Evolutionary conservation across 148 eudicot genomes (phyloP), one percentile per base, ranked within the genome.

Genomic region (Rhododendron henanense): DNA sequence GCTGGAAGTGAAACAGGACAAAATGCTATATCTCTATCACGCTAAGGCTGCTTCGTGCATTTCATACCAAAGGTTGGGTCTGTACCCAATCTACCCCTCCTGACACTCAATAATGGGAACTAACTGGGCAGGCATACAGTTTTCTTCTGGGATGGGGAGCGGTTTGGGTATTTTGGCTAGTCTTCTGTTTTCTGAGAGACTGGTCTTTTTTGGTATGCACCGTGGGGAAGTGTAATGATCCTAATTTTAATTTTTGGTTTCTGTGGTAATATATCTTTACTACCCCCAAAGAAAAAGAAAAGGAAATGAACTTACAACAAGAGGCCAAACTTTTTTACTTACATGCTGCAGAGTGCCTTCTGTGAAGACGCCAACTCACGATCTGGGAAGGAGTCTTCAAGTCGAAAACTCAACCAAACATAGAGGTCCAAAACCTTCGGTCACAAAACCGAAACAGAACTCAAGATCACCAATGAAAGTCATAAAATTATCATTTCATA

Each of bases 271-370:
- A 7, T 63, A 21, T 23, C 69, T 21, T 61, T 23, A 23, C 69
- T 21, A 8, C 9, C 3, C 75, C 75, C 6, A 6, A 39, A 80
- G 10, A 79, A 47, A 48, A 2, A 79, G 48, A 28, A 1, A 4
- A 21, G 47, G 21, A 5, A 21, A 10, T 41, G 19, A 78, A 65
- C 19, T 19, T 67, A 83, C 21, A 18, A 76, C 25, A 21, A 23
- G 80, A 81, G 28, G 79, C 9, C 21, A 65, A 33, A 59, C 41
- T 47, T 41, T 61, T 59, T 48, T 53, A 87, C 88, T 88, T 86
- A 97, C 99, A 93, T 89, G 98, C 98, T 94, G 90, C 99, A 97
- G 83, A 97, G 88, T 81, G 95, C 89, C 91, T 95, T 97, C 90
- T 97, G 99, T 28, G 96, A 92, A 79, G 98, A 89, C 61, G 99